Evolutionary conservation across 768 basidiomycete species (phyloP).

Genomic region (Serendipita sp.): DNA sequence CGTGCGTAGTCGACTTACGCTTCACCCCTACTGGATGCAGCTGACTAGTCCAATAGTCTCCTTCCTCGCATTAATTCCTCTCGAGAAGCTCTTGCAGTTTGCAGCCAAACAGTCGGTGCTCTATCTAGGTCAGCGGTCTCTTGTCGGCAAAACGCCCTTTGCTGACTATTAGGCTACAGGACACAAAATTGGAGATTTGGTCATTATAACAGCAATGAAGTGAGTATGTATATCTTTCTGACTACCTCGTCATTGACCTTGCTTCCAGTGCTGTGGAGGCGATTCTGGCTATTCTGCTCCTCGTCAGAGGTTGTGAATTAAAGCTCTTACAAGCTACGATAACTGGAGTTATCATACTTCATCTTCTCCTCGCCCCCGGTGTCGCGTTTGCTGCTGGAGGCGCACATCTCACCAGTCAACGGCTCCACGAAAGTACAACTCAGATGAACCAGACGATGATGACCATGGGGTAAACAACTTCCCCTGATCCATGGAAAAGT

Average conservation of each 20-base stretch:
- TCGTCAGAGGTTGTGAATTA: conserved; percentile 43
- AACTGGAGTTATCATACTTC: conserved; percentile 50
- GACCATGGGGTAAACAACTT: too few relatives aligned
- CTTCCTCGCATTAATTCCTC: conserved; percentile 48
- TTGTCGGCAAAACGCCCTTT: too few relatives aligned
- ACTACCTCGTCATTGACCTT: too few relatives aligned
- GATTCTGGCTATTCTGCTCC: conserved; percentile 48
- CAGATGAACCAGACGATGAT: conserved; percentile 11
- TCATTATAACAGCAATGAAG: conserved; percentile 52
- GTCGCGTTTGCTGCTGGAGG: conserved; percentile 57
- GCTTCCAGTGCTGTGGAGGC: conserved; percentile 47
- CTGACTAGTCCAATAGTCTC: conserved; percentile 26
- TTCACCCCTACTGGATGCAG: not conserved
- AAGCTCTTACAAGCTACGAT: conserved; percentile 33
- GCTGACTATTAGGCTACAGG: too few relatives aligned
- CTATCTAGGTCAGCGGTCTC: conserved; percentile 26
- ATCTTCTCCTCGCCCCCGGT: conserved; percentile 55
- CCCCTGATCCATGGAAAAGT: too few relatives aligned
- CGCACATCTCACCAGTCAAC: conserved; percentile 45
- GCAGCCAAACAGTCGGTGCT: conserved; percentile 39
- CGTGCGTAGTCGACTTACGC: not conserved
- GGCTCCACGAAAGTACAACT: conserved; percentile 43
- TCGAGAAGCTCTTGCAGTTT: conserved; percentile 52
- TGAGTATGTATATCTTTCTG: conserved; percentile 17
- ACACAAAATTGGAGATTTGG: conserved; percentile 42